These are phyloP conservation scores for Penicillium sp. DNA, from an alignment of 2,329 filamentous ascomycete genomes.

Conservation along the genomic window DNA sequence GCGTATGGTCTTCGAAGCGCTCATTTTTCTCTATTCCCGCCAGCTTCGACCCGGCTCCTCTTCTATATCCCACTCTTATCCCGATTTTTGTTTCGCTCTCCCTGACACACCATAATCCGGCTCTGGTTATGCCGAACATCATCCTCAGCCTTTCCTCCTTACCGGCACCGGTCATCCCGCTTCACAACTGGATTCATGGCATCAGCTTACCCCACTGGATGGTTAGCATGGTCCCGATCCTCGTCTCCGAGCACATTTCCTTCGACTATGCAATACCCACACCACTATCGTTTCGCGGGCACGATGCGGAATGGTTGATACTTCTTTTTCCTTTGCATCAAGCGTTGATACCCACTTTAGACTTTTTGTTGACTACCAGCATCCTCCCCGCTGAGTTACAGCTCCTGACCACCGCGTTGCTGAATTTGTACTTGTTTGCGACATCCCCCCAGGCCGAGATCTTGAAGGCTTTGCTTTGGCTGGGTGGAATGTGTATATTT, in stretches of 20 bases:
- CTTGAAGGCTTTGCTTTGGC: constrained; percentile 80
- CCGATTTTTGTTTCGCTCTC: constrained; percentile 75
- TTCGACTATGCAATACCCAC: constrained; percentile 34
- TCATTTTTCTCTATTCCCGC: constrained; percentile 63
- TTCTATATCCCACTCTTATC: constrained; percentile 79
- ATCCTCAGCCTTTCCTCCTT: constrained; percentile 76
- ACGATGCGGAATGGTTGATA: constrained; percentile 59
- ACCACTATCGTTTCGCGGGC: constrained; percentile 32
- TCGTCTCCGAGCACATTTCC: constrained; percentile 48
- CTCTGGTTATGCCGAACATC: constrained; percentile 71
- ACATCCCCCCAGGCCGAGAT: constrained; percentile 79
- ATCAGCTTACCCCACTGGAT: constrained; percentile 75
- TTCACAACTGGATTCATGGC: constrained; percentile 54
- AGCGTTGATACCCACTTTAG: constrained; percentile 67
- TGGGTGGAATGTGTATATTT: constrained; percentile 74
- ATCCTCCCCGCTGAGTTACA: constrained; percentile 83
- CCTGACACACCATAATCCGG: constrained; percentile 60
- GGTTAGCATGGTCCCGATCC: constrained; percentile 67
- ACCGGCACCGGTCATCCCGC: constrained; percentile 69
- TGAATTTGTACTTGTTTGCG: constrained; percentile 76
- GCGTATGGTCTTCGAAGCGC: constrained; percentile 31
- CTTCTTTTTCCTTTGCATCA: constrained; percentile 81
- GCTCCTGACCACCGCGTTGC: constrained; percentile 74
- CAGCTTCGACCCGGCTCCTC: constrained; percentile 83
- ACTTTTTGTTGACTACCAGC: constrained; percentile 83